phyloP scores from a whole-genome alignment of 2,329 filamentous ascomycete genomes.

The Aspergillus proliferans region DNA sequence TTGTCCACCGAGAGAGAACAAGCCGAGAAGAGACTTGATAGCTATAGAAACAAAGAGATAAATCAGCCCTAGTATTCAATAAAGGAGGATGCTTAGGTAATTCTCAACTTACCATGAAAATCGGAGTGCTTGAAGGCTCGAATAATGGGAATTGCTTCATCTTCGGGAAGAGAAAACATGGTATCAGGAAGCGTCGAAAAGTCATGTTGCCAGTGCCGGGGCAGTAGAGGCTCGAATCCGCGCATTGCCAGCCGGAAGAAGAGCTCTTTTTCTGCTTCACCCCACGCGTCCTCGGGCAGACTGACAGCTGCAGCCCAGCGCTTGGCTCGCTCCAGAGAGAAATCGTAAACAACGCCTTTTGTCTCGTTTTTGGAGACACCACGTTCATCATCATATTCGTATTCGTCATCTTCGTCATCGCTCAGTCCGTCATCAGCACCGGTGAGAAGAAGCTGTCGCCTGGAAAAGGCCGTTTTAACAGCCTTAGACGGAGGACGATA shows the following conservation, averaged over 20 bases:
- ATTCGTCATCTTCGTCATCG: conserved; percentile 11
- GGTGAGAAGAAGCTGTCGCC: neutral
- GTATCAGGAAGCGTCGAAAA: conserved; percentile 49
- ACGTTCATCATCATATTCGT: conserved; percentile 5
- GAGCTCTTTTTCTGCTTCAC: conserved; percentile 47
- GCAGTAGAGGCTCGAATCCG: conserved; percentile 52
- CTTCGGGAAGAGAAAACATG: conserved; percentile 41
- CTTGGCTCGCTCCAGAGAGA: conserved; percentile 26
- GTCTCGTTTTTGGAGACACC: conserved; percentile 16
- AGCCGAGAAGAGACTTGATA: conserved; percentile 44
- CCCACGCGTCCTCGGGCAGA: conserved; percentile 43
- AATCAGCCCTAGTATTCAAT: conserved; percentile 1
- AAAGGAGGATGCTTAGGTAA: neutral
- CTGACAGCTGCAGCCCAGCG: conserved; percentile 31
- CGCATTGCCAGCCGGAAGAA: conserved; percentile 50
- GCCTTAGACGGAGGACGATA: neutral
- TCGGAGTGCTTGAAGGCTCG: conserved; percentile 35
- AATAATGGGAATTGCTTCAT: conserved; percentile 42
- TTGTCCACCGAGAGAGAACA: conserved; percentile 47
- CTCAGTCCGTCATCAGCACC: neutral
- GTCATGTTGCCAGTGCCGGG: conserved; percentile 47
- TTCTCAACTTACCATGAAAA: conserved; percentile 39
- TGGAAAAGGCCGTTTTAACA: neutral
- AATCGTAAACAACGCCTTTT: conserved; percentile 19
- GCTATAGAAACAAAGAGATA: conserved; percentile 26